These are phyloP conservation scores for Ophiostoma ips DNA, from an alignment of 2,329 filamentous ascomycete species.

Conservation along the genomic window DNA sequence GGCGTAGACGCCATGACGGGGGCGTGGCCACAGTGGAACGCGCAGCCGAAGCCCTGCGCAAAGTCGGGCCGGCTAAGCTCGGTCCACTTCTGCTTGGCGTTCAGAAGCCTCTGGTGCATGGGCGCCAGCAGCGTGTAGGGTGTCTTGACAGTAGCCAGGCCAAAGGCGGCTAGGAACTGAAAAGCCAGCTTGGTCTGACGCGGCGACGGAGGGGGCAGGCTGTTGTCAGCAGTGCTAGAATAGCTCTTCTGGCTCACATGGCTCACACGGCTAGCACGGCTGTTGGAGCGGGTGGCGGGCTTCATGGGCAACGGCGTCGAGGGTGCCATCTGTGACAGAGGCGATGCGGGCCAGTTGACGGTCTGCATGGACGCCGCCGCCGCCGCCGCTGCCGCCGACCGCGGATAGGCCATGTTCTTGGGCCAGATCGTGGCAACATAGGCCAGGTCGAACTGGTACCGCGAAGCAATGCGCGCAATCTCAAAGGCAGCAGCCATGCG, in stretches of 20 bases:
- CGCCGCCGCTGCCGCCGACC: neutral
- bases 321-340: no score
- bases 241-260: neutral
- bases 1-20: slow-evolving; percentile 5
- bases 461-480: slow-evolving; percentile 39
- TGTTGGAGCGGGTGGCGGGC: slow-evolving; percentile 1
- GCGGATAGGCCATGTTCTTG: slow-evolving; percentile 15
- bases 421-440: slow-evolving; percentile 48
- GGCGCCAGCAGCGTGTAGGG: slow-evolving; percentile 38
- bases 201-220: neutral
- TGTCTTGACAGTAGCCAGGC: slow-evolving; percentile 33
- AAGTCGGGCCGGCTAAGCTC: slow-evolving; percentile 35
- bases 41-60: slow-evolving; percentile 36
- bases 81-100: slow-evolving; percentile 35
- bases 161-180: slow-evolving; percentile 40
- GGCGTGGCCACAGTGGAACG: slow-evolving; percentile 33
- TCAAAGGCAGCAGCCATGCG: slow-evolving; percentile 37
- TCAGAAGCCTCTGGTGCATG: slow-evolving; percentile 37
- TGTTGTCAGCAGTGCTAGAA: neutral
- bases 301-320: neutral
- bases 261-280: slow-evolving; percentile 3
- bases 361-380: neutral
- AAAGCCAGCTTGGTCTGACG: slow-evolving; percentile 20
- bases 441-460: slow-evolving; percentile 43
- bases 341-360: slow-evolving; percentile 7